Evolutionary conservation across 306 rosid species (phyloP).

Genomic region (Castanea sativa): DNA sequence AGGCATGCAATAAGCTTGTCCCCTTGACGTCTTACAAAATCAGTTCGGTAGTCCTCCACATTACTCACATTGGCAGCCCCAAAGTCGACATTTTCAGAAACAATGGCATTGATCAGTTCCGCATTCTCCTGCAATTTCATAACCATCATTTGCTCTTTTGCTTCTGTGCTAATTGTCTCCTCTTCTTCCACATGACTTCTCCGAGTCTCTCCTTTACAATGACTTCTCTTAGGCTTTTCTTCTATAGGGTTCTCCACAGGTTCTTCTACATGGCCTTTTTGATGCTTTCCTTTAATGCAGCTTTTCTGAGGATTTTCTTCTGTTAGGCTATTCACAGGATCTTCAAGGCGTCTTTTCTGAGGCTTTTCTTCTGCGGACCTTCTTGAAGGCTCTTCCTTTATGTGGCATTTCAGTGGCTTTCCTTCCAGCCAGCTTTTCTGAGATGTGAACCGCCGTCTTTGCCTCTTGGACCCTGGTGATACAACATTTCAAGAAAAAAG

Average conservation of each 20-base stretch:
- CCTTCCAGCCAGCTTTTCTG: slow-evolving; percentile 10
- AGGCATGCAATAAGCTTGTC: slow-evolving; percentile 45
- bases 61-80: slow-evolving; percentile 14
- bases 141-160: slow-evolving; percentile 28
- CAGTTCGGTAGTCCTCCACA: slow-evolving; percentile 15
- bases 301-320: slow-evolving; percentile 14
- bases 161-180: background rate
- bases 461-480: slow-evolving; percentile 22
- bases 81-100: slow-evolving; percentile 27
- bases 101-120: slow-evolving; percentile 35
- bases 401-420: slow-evolving; percentile 4
- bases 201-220: background rate
- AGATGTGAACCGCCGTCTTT: slow-evolving; percentile 5
- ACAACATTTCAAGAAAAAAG: background rate
- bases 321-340: background rate
- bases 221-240: background rate
- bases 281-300: slow-evolving; percentile 1
- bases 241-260: background rate
- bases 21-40: slow-evolving; percentile 35
- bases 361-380: slow-evolving; percentile 10
- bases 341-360: background rate
- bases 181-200: slow-evolving; percentile 5
- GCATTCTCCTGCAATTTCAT: slow-evolving; percentile 36
- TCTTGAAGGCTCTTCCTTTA: slow-evolving; percentile 9
- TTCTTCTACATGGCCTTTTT: background rate